Base-by-base conservation (phyloP, 495 filamentous ascomycete species). In the Xylaria longipes region DNA sequence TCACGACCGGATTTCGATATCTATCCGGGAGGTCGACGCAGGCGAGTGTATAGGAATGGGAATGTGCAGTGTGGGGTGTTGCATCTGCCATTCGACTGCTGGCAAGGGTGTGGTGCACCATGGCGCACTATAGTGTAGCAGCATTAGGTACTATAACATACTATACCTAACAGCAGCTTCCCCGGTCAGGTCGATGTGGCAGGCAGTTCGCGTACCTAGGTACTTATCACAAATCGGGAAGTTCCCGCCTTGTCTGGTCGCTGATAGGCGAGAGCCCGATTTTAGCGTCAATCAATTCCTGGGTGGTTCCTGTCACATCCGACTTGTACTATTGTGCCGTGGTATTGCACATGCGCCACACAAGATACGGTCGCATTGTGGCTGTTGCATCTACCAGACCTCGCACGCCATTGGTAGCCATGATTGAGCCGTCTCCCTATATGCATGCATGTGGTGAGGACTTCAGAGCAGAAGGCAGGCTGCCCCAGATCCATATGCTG, bases 21-120 rank as follows among this genome's bases (percentile, higher is more conserved):
- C 45, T 43, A 31, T 37, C 57, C 31, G 57, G 17, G 11, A 22
- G 57, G 20, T 58, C 31, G 54, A 58, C 6, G 29, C 25, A 22
- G 50, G 50, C 11, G 17, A 25, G 12, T 15, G 57, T 37, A 7
- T 11, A 25, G 43, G 15, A 27, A 27, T 65, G 41, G 62, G 41
- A 29, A 48, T 56, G 14, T 67, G 65, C 25, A 60, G 63, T 68
- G 66, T 68, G 66, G 66, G 66, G 66, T 68, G 66, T 68, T 68
- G 66, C 66, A 68, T 68, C 9, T 31, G 48, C 14, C 50, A 11
- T 3, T 41, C 1, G 3, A 33, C n/a, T 27, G 61, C 17, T n/a
- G 63, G 35, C 58, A 20, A 14, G 57, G n/a, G n/a, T n/a, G n/a
- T n/a, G n/a, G n/a, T n/a, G n/a, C n/a, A n/a, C n/a, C n/a, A n/a